Base-by-base conservation (phyloP, 495 filamentous ascomycete genomes). In the Talaromyces liani region DNA sequence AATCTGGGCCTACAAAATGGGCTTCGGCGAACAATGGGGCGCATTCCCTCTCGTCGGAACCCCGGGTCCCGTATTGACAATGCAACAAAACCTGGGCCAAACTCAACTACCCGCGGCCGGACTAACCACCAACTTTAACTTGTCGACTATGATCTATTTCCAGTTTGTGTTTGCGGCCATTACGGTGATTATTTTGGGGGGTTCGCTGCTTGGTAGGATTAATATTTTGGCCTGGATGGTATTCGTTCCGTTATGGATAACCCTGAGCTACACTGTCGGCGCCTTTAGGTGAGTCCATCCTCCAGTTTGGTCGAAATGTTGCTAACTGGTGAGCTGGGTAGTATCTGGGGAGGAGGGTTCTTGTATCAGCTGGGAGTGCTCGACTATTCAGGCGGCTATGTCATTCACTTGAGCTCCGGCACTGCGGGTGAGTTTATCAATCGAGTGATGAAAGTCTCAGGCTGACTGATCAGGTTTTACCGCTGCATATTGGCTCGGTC, bases 101-200 rank as follows among this genome's bases (percentile, higher is more conserved):
- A 73, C 79, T 8, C 59, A 59, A 7, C 69, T 85, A 7, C 80
- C 81, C 1, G 71, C 79, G 10, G 76, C 80, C 2, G 72, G 63
- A 39, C 45, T 79, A 58, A 64, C 67, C 7, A 72, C 74, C 34
- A 73, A 75, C 62, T 85, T 75, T 65, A 79, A 80, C 18, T 63
- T 77, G 65, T 75, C 79, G 2, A 83, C 80, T n/a, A 84, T 85
- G 82, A 71, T 84, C 0, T 85, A 85, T 69, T 85, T 85, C 69
- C 82, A 85, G 61, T 85, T 85, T 64, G 82, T 83, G 31, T 85
- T 85, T 70, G 82, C 82, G 0, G 82, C 82, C 41, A 85, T 85
- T 67, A 85, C 82, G 0, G 73, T 82, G 6, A 70, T 84, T 58
- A 80, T 85, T 56, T 70, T 80, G 59, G 82, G 80, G 0, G 82